These are phyloP conservation scores for Cordyceps cicadae DNA, from an alignment of 2,329 filamentous ascomycete genomes.

Conservation along the genomic window DNA sequence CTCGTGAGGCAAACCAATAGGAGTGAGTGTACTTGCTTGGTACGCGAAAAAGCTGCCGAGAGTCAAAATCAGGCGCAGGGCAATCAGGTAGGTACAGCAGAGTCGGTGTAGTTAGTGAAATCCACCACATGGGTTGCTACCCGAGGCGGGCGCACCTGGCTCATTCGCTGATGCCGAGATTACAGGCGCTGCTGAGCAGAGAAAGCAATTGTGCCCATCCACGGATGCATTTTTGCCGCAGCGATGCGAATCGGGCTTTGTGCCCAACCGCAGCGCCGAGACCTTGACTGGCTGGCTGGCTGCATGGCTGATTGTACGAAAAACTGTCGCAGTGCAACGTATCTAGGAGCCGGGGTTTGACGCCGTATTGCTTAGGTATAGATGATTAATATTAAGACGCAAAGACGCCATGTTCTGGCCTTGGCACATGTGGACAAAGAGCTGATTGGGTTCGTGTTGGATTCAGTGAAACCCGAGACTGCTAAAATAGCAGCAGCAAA, in stretches of 20 bases:
- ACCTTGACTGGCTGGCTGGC: neutral
- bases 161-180: neutral
- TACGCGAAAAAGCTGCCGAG: neutral
- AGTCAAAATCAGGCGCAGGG: neutral
- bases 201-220: neutral
- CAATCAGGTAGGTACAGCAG: neutral
- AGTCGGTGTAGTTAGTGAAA: neutral
- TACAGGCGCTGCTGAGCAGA: neutral
- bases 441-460: neutral
- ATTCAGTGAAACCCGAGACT: conserved; percentile 1
- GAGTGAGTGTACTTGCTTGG: neutral
- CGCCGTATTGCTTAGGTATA: neutral
- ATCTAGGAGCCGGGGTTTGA: neutral
- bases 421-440: neutral
- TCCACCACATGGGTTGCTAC: neutral
- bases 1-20: conserved; percentile 21
- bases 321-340: neutral
- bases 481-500: conserved; percentile 10
- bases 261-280: neutral
- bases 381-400: neutral
- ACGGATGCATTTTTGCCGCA: no score
- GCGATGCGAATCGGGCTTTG: neutral
- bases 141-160: neutral
- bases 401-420: neutral
- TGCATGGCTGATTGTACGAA: neutral